Evolutionary conservation across 352 stramenopile species (phyloP).

Genomic region (Phytophthora citricola): DNA sequence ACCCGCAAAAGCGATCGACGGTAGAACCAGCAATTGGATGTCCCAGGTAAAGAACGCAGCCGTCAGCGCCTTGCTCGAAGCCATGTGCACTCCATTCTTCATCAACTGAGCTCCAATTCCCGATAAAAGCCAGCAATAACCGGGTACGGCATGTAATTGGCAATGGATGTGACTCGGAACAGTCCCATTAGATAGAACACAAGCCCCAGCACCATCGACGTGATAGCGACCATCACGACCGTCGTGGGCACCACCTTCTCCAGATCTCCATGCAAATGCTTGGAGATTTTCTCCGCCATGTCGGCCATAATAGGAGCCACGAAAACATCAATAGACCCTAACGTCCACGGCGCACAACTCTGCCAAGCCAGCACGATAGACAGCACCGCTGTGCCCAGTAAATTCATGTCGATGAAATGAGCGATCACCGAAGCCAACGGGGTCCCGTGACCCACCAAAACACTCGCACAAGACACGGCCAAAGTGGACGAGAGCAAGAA

Average conservation of each 20-base stretch:
- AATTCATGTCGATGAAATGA: constrained; percentile 87
- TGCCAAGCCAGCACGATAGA: constrained; percentile 79
- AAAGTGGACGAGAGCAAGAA: constrained; percentile 83
- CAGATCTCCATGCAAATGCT: constrained; percentile 65
- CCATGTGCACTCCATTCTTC: constrained; percentile 85
- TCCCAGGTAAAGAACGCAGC: constrained; percentile 62
- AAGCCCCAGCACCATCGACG: constrained; percentile 65
- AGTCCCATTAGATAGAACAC: constrained; percentile 78
- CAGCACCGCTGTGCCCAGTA: constrained; percentile 73
- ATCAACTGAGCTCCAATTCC: constrained; percentile 81
- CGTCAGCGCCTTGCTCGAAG: constrained; percentile 60
- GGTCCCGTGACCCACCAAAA: constrained; percentile 74
- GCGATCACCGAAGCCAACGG: constrained; percentile 68
- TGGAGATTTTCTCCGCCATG: constrained; percentile 76
- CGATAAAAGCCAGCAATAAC: constrained; percentile 86
- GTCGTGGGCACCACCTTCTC: constrained; percentile 70
- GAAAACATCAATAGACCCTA: constrained; percentile 83
- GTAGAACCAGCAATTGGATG: constrained; percentile 61
- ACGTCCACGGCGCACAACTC: constrained; percentile 75
- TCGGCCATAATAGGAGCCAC: constrained; percentile 78
- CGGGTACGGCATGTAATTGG: constrained; percentile 88
- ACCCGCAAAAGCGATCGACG: constrained; percentile 63
- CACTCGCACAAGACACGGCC: constrained; percentile 80
- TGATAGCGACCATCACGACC: constrained; percentile 74
- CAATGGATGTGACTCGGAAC: constrained; percentile 76